phyloP scores from a whole-genome alignment of 1,139 yeast genomes.

The Debaryomyces singareniensis region DNA sequence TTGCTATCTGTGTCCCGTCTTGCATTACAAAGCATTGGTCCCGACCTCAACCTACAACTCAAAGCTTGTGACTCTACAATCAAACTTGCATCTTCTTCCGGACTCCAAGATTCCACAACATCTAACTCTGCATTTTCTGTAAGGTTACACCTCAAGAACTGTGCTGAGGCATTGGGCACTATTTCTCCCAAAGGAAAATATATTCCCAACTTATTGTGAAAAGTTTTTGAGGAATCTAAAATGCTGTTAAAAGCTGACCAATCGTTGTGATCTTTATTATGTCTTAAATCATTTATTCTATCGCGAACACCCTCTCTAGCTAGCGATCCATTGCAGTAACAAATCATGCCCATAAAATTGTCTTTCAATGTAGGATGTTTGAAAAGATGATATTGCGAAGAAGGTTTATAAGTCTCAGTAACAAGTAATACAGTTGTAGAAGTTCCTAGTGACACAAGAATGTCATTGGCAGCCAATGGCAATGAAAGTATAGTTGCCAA shows the following conservation, averaged over 20 bases:
- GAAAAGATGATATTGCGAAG: conserved; percentile 79
- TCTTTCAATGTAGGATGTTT: conserved; percentile 75
- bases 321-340: conserved; percentile 86
- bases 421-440: conserved; percentile 81
- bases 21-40: conserved; percentile 50
- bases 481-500: conserved; percentile 82
- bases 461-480: conserved; percentile 72
- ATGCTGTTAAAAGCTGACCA: conserved; percentile 68
- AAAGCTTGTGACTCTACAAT: conserved; percentile 85
- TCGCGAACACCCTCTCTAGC: conserved; percentile 79
- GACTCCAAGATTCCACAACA: conserved; percentile 27
- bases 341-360: conserved; percentile 90
- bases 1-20: conserved; percentile 9
- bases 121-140: conserved; percentile 14
- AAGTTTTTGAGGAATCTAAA: conserved; percentile 30
- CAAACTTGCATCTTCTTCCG: conserved; percentile 64
- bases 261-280: conserved; percentile 21
- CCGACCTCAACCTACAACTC: conserved; percentile 73
- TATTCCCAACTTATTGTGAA: conserved; percentile 55
- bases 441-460: conserved; percentile 79
- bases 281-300: conserved; percentile 44
- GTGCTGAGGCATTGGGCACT: conserved; percentile 71
- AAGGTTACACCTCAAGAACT: conserved; percentile 44
- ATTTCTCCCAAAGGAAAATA: conserved; percentile 88
- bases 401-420: conserved; percentile 72